Evolutionary conservation across 2,329 filamentous ascomycete genomes (phyloP).

Genomic region (Periconia sp.): DNA sequence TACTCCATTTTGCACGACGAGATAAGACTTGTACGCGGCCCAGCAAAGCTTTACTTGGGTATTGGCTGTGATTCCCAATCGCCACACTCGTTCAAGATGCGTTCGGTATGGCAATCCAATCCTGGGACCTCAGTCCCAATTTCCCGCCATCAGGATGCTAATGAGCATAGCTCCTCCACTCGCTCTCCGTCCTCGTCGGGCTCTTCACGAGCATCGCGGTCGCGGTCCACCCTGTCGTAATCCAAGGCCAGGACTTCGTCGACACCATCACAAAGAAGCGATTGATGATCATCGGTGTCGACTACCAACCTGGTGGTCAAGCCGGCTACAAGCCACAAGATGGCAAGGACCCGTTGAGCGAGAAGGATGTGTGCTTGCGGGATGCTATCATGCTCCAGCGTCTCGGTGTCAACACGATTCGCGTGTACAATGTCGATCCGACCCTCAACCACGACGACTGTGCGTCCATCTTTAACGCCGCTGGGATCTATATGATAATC

Average conservation of each 20-base stretch:
- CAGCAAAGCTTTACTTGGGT: no score
- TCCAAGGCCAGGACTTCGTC: slow-evolving; percentile 67
- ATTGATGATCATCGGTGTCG: slow-evolving; percentile 68
- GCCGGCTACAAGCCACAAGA: slow-evolving; percentile 60
- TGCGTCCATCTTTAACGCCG: slow-evolving; percentile 68
- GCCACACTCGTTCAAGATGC: neutral
- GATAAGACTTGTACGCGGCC: no score
- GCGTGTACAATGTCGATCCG: slow-evolving; percentile 69
- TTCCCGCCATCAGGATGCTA: neutral
- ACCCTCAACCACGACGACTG: slow-evolving; percentile 66
- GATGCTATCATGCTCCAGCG: slow-evolving; percentile 69
- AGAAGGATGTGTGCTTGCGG: slow-evolving; percentile 63
- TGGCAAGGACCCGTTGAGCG: slow-evolving; percentile 61
- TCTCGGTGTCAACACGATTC: slow-evolving; percentile 69
- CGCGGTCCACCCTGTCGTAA: slow-evolving; percentile 63
- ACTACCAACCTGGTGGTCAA: slow-evolving; percentile 66
- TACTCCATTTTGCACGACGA: no score
- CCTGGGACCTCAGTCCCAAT: neutral
- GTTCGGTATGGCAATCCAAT: neutral
- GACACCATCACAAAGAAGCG: slow-evolving; percentile 63
- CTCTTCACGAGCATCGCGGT: slow-evolving; percentile 51
- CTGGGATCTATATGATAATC: slow-evolving; percentile 70
- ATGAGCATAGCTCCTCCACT: slow-evolving; percentile 28
- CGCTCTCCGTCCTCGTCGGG: slow-evolving; percentile 31
- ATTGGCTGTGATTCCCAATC: neutral